Percentiles rank a stretch among this genome's conserved stretches.
Evolutionary conservation across 2,329 filamentous ascomycete species (phyloP).

Genomic region (Akanthomyces lecanii): DNA sequence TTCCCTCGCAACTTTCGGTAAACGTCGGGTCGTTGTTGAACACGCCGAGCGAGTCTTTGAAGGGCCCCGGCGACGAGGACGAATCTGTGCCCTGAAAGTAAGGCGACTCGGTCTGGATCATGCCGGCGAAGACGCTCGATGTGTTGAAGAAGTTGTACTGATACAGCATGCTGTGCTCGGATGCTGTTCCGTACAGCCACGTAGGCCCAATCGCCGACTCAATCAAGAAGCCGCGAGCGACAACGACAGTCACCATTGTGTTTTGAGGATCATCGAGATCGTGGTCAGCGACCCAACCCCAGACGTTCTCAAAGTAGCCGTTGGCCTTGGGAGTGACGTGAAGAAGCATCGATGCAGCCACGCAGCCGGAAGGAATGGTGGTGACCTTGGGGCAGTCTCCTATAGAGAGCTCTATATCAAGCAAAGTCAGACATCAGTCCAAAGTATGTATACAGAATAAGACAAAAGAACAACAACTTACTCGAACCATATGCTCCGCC

Average conservation of each 20-base stretch:
- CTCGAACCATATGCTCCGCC: constrained; percentile 23
- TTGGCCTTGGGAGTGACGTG: constrained; percentile 42
- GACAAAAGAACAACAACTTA: constrained; percentile 42
- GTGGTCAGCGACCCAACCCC: constrained; percentile 67
- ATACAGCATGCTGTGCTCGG: constrained; percentile 47
- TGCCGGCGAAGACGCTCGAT: constrained; percentile 50
- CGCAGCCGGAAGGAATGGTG: constrained; percentile 49
- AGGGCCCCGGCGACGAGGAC: not conserved
- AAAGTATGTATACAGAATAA: constrained; percentile 38
- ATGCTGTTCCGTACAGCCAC: constrained; percentile 41
- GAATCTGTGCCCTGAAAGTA: constrained; percentile 46
- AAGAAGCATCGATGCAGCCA: constrained; percentile 52
- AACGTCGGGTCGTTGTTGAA: constrained; percentile 5
- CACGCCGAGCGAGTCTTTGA: not conserved
- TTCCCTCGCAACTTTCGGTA: not conserved
- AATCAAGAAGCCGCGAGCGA: constrained; percentile 27
- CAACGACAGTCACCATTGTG: constrained; percentile 30
- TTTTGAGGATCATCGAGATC: constrained; percentile 17
- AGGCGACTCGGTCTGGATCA: constrained; percentile 67
- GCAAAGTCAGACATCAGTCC: too few species aligned
- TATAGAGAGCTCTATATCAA: too few species aligned
- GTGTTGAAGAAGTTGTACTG: constrained; percentile 47
- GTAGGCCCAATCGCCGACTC: too few species aligned
- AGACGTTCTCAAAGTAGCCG: constrained; percentile 46
- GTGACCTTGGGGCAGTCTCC: constrained; percentile 53